Conservation (phyloP, 352 stramenopile species). For the Globisporangium cederbergense region DNA sequence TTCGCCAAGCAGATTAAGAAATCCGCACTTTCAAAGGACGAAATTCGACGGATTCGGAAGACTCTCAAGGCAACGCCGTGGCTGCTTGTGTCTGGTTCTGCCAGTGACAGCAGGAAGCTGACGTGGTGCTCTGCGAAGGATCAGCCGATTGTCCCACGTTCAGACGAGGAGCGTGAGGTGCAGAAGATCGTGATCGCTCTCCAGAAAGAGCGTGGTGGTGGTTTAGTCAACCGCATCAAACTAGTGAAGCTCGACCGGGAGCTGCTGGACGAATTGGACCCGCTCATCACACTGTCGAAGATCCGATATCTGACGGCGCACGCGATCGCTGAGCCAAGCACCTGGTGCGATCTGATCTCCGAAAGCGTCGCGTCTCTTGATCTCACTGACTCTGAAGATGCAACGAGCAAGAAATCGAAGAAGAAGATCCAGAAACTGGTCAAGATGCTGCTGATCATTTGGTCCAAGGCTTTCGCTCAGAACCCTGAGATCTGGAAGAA, state of each 20-base stretch:
- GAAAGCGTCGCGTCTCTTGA: not conserved
- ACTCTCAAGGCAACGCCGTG: constrained; percentile 33
- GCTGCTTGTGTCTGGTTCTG: constrained; percentile 23
- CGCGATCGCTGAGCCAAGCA: constrained; percentile 22
- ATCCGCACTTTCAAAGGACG: constrained; percentile 30
- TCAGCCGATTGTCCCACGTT: constrained; percentile 23
- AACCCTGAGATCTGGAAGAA: constrained; percentile 5
- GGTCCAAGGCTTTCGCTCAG: constrained; percentile 15
- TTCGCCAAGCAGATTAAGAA: constrained; percentile 49
- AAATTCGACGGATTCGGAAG: constrained; percentile 44
- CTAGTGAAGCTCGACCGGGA: constrained; percentile 27
- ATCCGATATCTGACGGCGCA: constrained; percentile 26
- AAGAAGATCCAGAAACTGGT: constrained; percentile 21
- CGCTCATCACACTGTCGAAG: constrained; percentile 35
- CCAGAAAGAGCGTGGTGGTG: constrained; percentile 15
- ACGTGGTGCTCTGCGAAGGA: constrained; percentile 29
- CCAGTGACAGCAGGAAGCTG: constrained; percentile 14
- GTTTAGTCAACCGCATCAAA: constrained; percentile 17
- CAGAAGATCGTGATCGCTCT: constrained; percentile 36
- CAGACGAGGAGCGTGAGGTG: constrained; percentile 34
- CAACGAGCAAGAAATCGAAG: not conserved
- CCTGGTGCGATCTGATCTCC: constrained; percentile 31
- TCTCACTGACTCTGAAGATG: constrained; percentile 6
- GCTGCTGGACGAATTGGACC: constrained; percentile 22
- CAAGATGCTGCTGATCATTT: constrained; percentile 14